Evolutionary conservation across 2,329 filamentous ascomycete species (phyloP).

Genomic region (Pseudogymnoascus sp.): DNA sequence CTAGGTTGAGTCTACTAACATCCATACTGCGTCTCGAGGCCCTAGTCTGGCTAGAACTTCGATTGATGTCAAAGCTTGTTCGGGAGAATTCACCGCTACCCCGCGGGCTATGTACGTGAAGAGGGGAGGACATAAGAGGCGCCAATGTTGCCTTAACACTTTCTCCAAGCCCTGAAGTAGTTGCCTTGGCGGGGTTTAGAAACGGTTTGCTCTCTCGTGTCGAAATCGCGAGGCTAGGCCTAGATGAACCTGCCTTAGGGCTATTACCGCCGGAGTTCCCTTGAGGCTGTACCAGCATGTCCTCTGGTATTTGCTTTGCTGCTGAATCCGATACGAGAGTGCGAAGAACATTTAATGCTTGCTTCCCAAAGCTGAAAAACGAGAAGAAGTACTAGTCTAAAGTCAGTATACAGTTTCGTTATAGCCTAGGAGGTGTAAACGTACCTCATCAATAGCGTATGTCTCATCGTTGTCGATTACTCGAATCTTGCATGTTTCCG

Average conservation of each 20-base stretch:
- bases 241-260: slow-evolving; percentile 19
- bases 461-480: slow-evolving; percentile 92
- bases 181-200: slow-evolving; percentile 19
- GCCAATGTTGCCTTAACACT: slow-evolving; percentile 55
- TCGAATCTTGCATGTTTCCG: slow-evolving; percentile 86
- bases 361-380: slow-evolving; percentile 80
- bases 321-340: slow-evolving; percentile 29
- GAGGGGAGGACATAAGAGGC: slow-evolving; percentile 32
- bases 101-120: slow-evolving; percentile 40
- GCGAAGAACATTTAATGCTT: slow-evolving; percentile 71
- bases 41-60: slow-evolving; percentile 42
- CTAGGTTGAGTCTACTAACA: slow-evolving; percentile 36
- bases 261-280: slow-evolving; percentile 16
- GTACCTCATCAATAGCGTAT: slow-evolving; percentile 87
- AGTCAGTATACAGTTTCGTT: slow-evolving; percentile 20
- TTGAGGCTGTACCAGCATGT: slow-evolving; percentile 20
- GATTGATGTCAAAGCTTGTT: slow-evolving; percentile 47
- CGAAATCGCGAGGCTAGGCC: slow-evolving; percentile 19
- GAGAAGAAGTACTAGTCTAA: slow-evolving; percentile 81
- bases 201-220: slow-evolving; percentile 15
- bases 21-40: slow-evolving; percentile 43
- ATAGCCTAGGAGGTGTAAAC: slow-evolving; percentile 17
- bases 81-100: slow-evolving; percentile 47
- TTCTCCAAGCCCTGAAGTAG: slow-evolving; percentile 38
- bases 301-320: slow-evolving; percentile 27